Evolutionary conservation across 371 early-diverging fungal species (phyloP).

Genomic region (Zopfochytrium polystomum): DNA sequence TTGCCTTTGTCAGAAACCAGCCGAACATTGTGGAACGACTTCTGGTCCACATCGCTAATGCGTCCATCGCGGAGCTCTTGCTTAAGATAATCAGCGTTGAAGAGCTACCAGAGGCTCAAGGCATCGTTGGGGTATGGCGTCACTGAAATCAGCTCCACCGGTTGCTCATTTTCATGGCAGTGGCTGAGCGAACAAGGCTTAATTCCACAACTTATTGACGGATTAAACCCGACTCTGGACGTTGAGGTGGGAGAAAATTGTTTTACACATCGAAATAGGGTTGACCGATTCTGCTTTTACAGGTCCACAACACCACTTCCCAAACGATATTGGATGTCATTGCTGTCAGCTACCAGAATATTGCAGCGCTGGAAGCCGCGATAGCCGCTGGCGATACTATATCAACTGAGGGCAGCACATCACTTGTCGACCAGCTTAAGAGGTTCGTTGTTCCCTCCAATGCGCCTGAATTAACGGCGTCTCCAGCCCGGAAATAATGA

Average conservation of each 20-base stretch:
- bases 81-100: too few species aligned
- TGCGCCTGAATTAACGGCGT: too few species aligned
- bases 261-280: too few species aligned
- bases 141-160: not conserved
- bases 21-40: too few species aligned
- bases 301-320: constrained; percentile 80
- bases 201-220: constrained; percentile 69
- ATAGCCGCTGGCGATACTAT: constrained; percentile 56
- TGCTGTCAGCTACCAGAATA: constrained; percentile 60
- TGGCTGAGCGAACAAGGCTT: constrained; percentile 83
- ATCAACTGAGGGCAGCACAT: constrained; percentile 49
- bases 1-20: constrained; percentile 34
- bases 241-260: too few species aligned
- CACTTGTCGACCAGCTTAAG: constrained; percentile 75
- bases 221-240: constrained; percentile 67
- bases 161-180: constrained; percentile 35
- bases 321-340: too few species aligned
- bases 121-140: constrained; percentile 67
- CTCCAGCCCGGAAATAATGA: constrained; percentile 47
- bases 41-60: constrained; percentile 77
- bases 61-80: constrained; percentile 85
- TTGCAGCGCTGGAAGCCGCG: constrained; percentile 34
- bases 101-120: constrained; percentile 77
- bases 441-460: too few species aligned
- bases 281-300: too few species aligned